A percentile compares a stretch with the other conserved stretches of the same genome.
phyloP scores from a whole-genome alignment of 495 filamentous ascomycete genomes.

The Pseudomonodictys pantanalensis region DNA sequence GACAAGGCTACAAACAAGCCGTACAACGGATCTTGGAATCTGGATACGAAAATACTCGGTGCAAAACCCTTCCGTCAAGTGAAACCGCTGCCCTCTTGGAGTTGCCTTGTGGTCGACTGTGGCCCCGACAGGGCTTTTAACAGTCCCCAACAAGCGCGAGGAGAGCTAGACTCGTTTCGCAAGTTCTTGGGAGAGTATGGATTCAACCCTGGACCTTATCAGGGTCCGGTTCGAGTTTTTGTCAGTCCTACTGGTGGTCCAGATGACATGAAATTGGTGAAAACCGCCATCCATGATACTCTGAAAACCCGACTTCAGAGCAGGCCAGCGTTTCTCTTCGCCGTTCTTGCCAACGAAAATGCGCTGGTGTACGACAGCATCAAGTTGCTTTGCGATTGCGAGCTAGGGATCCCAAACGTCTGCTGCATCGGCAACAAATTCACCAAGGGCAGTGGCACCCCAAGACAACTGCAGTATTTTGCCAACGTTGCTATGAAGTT shows the following conservation, averaged over 20 bases:
- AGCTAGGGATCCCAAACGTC: slow-evolving; percentile 62
- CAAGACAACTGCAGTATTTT: slow-evolving; percentile 54
- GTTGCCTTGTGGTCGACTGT: slow-evolving; percentile 25
- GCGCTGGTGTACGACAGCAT: slow-evolving; percentile 60
- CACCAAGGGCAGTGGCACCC: slow-evolving; percentile 37
- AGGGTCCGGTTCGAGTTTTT: neutral
- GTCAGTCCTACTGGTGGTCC: slow-evolving; percentile 5
- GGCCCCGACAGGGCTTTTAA: slow-evolving; percentile 6
- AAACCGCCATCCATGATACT: neutral
- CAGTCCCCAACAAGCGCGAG: neutral
- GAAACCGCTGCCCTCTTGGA: slow-evolving; percentile 18
- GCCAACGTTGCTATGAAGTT: slow-evolving; percentile 79
- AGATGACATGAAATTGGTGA: neutral
- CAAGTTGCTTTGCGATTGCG: slow-evolving; percentile 65
- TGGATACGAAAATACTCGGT: slow-evolving; percentile 41
- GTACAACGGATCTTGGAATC: slow-evolving; percentile 56
- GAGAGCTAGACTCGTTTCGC: slow-evolving; percentile 11
- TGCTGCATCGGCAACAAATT: slow-evolving; percentile 58
- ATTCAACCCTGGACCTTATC: slow-evolving; percentile 15
- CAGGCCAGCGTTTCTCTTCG: slow-evolving; percentile 54
- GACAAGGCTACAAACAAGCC: slow-evolving; percentile 29
- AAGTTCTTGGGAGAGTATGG: slow-evolving; percentile 19
- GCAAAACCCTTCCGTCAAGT: slow-evolving; percentile 18
- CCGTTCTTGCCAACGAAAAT: slow-evolving; percentile 56
- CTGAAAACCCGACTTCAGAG: slow-evolving; percentile 7